Base-by-base conservation (phyloP, 2,329 filamentous ascomycete genomes). In the Colletotrichum sidae region DNA sequence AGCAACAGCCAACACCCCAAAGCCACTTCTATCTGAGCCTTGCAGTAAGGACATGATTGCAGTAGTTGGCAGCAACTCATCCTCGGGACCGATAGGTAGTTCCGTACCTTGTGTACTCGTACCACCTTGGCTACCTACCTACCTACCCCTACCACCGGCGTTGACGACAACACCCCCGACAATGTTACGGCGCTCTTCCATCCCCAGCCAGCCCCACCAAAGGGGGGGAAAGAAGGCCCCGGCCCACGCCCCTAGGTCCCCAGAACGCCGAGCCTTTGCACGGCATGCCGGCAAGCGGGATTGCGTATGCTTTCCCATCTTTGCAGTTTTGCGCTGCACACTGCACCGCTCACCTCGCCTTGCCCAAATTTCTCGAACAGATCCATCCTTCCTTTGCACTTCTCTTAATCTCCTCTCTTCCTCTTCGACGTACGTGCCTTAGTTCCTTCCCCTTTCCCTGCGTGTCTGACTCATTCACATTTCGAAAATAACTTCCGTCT, bases 281-380 rank as follows among this genome's bases (percentile, higher is more conserved):
- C 65, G 65, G 65, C 55, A 67, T 61, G 55, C 61, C 65, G 65
- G 65, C 65, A 67, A 65, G 54, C 55, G 55, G 65, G 65, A 67
- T 65, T 67, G 65, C 65, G 65, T 67, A 67, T 63, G 60, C 65
- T 58, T 64, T 59, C 50, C 44, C 60, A 50, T 39, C 59, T 65
- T 65, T 57, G 62, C 62, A 65, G 61, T 42, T 62, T 65, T 58
- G 58, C 62, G 50, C 58, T 58, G 46, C 55, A 64, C 60, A 58
- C 39, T 46, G 25, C 62, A 54, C 58, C 62, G 46, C 55, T 67
- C 60, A 59, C 54, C 39, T 46, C 64, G 64, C 45, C 64, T 50
- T 46, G 54, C 49, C 64, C 55, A 50, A 50, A 60, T 46, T 59
- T 56, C 59, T 52, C 52, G 58, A 56, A 56, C 58, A 47, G 52